Base-by-base conservation (phyloP, 2,329 filamentous ascomycete genomes). In the Trichoderma sp. region DNA sequence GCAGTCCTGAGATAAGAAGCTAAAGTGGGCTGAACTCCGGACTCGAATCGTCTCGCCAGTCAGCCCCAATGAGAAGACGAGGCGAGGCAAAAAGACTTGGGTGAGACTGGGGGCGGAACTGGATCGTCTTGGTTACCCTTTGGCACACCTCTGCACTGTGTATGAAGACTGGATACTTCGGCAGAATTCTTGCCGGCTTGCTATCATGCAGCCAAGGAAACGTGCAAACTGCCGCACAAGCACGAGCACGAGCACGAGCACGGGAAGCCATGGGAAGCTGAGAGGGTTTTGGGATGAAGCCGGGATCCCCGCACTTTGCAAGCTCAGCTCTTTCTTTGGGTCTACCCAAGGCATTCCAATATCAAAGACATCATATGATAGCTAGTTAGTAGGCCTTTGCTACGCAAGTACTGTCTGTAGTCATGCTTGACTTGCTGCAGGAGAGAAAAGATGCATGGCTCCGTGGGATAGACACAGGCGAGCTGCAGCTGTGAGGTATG, bases 281-380 rank as follows among this genome's bases (percentile, higher is more conserved):
- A 4, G 20, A 67, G 64, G 36, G 32, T 11, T 11, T n/a, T 66
- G 13, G 30, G 32, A 34, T 23, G 63, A 53, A 34, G 15, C 63
- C n/a, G 43, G 63, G 28, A 65, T 66, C 63, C 63, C 63, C 63
- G 63, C 63, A 55, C 63, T 66, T 66, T 43, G 43, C 43, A 66
- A 9, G 8, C 36, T 7, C 43, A 53, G n/a, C 43, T 11, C 43
- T 50, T 50, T 50, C 36, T 43, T 28, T 13, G 61, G 6, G 36
- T 20, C 34, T 7, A 13, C n/a, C 9, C 7, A 26, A 13, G 36
- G 15, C 28, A 30, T 30, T 30, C 28, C 28, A 30, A 30, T 30
- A 11, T 13, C 30, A 8, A 6, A 26, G 32, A 53, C n/a, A 34
- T 26, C 12, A 4, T 43, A 66, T 30, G 28, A 47, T 20, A 12